A percentile compares a stretch with the other conserved stretches of the same genome.
phyloP scores from a whole-genome alignment of 352 stramenopile species.

The Phytophthora europaea region DNA sequence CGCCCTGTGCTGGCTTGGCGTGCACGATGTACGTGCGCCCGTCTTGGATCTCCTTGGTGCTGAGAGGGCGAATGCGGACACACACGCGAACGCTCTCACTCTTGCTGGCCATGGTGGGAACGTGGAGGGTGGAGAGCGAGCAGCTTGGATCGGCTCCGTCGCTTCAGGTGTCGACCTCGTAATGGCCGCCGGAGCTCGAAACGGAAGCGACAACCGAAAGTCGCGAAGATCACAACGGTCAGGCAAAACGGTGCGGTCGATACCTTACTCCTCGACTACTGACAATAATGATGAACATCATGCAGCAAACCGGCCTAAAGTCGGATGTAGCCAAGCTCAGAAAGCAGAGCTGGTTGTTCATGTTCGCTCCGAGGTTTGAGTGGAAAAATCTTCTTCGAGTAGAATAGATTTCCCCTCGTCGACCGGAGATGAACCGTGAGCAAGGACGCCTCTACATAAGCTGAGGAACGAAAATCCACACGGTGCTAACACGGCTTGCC shows the following conservation, averaged over 20 bases:
- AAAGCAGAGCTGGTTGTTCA: too few relatives aligned
- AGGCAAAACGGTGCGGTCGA: neutral
- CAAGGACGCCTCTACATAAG: too few relatives aligned
- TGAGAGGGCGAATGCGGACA: slow-evolving; percentile 94
- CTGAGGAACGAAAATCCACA: too few relatives aligned
- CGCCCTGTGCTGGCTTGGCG: slow-evolving; percentile 76
- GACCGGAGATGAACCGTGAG: too few relatives aligned
- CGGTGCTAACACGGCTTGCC: too few relatives aligned
- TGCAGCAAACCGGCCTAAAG: too few relatives aligned
- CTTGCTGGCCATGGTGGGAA: slow-evolving; percentile 33
- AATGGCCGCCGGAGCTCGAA: slow-evolving; percentile 8
- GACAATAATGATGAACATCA: too few relatives aligned
- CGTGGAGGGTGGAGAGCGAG: neutral
- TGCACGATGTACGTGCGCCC: slow-evolving; percentile 84
- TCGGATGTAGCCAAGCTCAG: too few relatives aligned
- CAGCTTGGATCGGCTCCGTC: slow-evolving; percentile 15
- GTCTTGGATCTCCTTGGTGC: slow-evolving; percentile 93
- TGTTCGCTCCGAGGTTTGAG: too few relatives aligned
- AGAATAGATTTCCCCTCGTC: too few relatives aligned
- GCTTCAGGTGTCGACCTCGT: slow-evolving; percentile 9
- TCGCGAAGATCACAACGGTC: neutral
- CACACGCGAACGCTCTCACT: slow-evolving; percentile 94
- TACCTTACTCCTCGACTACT: too few relatives aligned
- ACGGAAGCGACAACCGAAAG: slow-evolving; percentile 13
- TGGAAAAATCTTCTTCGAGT: too few relatives aligned